Evolutionary conservation across 768 basidiomycete genomes (phyloP).

Genomic region (Tulasnella sp.): DNA sequence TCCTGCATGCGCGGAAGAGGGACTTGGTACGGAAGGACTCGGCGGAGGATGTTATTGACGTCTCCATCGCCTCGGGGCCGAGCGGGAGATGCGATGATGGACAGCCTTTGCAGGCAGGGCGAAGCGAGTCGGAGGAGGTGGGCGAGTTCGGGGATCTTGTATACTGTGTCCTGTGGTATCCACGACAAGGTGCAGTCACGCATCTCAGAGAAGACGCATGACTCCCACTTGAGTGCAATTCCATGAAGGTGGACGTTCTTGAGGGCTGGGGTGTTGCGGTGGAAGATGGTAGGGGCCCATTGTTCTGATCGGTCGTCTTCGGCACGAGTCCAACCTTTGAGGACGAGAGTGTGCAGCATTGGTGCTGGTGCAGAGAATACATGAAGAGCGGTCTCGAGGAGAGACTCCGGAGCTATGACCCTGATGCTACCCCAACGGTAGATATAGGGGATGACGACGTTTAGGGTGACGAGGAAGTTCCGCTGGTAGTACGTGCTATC

Average conservation of each 20-base stretch:
- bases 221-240: constrained; percentile 25
- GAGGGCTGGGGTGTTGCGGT: constrained; percentile 23
- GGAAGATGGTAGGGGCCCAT: constrained; percentile 30
- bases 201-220: constrained; percentile 23
- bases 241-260: constrained; percentile 23
- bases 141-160: constrained; percentile 11
- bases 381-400: constrained; percentile 31
- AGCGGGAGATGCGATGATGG: constrained; percentile 11
- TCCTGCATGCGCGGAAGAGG: constrained; percentile 11
- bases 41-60: constrained; percentile 8
- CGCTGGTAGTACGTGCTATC: constrained; percentile 20
- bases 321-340: constrained; percentile 26
- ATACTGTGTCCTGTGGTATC: not conserved
- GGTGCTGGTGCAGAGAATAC: constrained; percentile 32
- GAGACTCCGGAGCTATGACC: constrained; percentile 4
- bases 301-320: not conserved
- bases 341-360: constrained; percentile 25
- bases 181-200: constrained; percentile 21
- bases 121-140: constrained; percentile 21
- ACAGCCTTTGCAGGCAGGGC: constrained; percentile 21
- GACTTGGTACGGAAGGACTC: constrained; percentile 10
- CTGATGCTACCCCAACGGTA: constrained; percentile 24
- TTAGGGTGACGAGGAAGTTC: constrained; percentile 33
- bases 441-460: constrained; percentile 29
- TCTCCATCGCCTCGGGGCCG: constrained; percentile 1